Base-by-base conservation (phyloP, 2,329 filamentous ascomycete species). In the Aciculosporium take region DNA sequence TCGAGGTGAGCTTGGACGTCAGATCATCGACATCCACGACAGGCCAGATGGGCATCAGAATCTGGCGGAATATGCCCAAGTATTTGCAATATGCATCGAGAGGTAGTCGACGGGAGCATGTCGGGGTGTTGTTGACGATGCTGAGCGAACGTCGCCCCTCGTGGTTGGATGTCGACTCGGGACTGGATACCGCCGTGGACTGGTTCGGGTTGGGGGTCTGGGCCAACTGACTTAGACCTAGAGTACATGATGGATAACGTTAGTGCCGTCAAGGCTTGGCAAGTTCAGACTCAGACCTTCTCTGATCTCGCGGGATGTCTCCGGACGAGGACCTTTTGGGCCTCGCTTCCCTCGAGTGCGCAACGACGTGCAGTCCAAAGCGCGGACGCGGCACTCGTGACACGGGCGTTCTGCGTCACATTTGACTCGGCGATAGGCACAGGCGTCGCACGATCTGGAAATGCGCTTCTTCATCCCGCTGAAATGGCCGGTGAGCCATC, bases 71-170 rank as follows among this genome's bases (percentile, higher is more conserved):
- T 15, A 55, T 40, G 9, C 43, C 37, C 8, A 54, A 46, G n/a
- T n/a, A n/a, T n/a, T n/a, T n/a, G n/a, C n/a, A 43, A 41, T 54
- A 54, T 23, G 48, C 42, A n/a, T 46, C 27, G 18, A 54, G 9
- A 5, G 31, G 24, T 12, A 41, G 39, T 17, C 39, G 18, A 10
- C 32, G 30, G 23, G 20, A 31, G 24, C 21, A 33, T 17, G 39
- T 25, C 4, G 39, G 39, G 10, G 13, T n/a, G n/a, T n/a, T n/a
- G n/a, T n/a, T n/a, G 10, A 9, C 9, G 20, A 34, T 27, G 7
- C n/a, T 28, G n/a, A n/a, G 28, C 18, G 23, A 12, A 7, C 9
- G 17, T 31, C 13, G 6, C 5, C 23, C 9, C 10, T 41, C 31
- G 21, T 41, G 12, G 30, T 9, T 35, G 10, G 39, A 9, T 18